phyloP scores from a whole-genome alignment of 1,284 basidiomycete genomes.

The Takashimella tepidaria region DNA sequence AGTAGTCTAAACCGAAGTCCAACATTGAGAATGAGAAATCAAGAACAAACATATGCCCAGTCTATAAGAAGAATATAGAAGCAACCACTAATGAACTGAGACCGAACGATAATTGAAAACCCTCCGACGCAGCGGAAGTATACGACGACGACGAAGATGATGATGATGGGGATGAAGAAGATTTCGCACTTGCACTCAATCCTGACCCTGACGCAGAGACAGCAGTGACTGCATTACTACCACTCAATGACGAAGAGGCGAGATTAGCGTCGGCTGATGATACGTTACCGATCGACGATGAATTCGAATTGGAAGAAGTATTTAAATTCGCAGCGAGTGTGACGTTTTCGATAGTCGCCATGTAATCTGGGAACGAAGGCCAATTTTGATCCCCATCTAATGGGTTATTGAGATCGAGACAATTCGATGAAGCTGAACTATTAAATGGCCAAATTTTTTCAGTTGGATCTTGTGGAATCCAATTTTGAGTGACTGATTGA shows the following conservation, averaged over 20 bases:
- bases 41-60: no score
- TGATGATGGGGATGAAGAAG: background rate
- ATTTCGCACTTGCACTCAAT: background rate
- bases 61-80: no score
- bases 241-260: background rate
- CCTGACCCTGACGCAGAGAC: background rate
- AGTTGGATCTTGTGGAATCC: slow-evolving; percentile 32
- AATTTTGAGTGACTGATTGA: slow-evolving; percentile 30
- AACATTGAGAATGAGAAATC: no score
- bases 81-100: no score
- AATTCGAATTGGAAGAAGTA: background rate
- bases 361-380: slow-evolving; percentile 20
- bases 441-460: slow-evolving; percentile 31
- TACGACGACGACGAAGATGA: background rate
- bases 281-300: background rate
- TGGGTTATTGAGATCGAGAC: slow-evolving; percentile 20
- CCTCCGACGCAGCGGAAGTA: no score
- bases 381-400: slow-evolving; percentile 24
- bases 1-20: no score
- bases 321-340: no score
- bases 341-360: background rate
- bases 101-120: no score
- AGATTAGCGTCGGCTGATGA: background rate
- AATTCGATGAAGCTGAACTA: slow-evolving; percentile 13
- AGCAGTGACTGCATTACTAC: background rate